Evolutionary conservation across 176 grass and related monocot species (phyloP), one percentile per base, ranked within the genome.

Genomic region (Musa schizocarpa): DNA sequence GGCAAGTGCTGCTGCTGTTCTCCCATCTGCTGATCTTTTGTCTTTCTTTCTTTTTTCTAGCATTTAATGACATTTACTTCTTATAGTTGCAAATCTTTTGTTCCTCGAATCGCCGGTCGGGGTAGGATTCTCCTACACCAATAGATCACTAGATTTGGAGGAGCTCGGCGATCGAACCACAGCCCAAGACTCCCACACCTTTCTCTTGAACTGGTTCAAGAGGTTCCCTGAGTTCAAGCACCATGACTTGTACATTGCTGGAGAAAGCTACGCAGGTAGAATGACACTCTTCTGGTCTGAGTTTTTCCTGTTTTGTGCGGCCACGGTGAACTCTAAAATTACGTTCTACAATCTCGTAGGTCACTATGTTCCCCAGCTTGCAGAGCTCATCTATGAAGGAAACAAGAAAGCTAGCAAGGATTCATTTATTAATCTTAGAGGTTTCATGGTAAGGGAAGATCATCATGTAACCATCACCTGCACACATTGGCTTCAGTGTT

Each of bases 61-160:
- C 0, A 16, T 52, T 63, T 17, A 14, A 63, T 8, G 49, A 49
- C 64, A 51, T 74, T 23, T 68, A 0, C 54, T 4, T 26, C 13
- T 22, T 73, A 69, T 79, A 97, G 93, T 87, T 50, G 93, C 79
- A 79, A 97, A 97, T 65, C 79, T 97, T 71, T 75, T 97, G 82
- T 97, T 97, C 87, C 82, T 97, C 1, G 93, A 97, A 61, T 49
- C 93, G 23, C 93, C 93, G 53, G 88, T 97, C 0, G 90, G 93
- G 59, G 93, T 97, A 61, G 93, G 93, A 11, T 97, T 93, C 86
- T 97, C 93, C 65, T 97, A 97, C 82, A 90, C 86, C 34, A 97
- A 97, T 66, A 48, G 64, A 79, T 83, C 94, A 21, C 71, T 76
- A 48, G 90, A 97, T 73, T 85, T 97, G 77, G 34, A 27, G 19